Conservation (phyloP, 2,329 filamentous ascomycete genomes). For the Aspergillus sp. region DNA sequence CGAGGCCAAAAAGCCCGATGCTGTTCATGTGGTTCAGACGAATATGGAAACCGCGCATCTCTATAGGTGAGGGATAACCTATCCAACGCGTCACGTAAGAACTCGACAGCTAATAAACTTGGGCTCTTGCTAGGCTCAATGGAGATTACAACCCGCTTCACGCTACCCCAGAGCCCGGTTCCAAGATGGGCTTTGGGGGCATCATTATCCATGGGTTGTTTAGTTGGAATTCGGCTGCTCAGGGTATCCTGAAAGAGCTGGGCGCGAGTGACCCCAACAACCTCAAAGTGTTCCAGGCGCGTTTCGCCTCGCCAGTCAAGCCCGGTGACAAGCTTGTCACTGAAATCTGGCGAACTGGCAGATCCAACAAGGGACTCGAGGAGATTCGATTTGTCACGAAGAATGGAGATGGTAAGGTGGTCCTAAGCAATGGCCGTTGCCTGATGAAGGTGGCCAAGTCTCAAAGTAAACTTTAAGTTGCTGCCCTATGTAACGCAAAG, state of each 20-base stretch:
- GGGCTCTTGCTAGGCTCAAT: conserved; percentile 61
- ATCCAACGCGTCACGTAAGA: neutral
- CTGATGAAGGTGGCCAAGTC: conserved; percentile 65
- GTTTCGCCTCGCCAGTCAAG: conserved; percentile 81
- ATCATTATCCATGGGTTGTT: conserved; percentile 87
- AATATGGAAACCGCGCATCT: conserved; percentile 70
- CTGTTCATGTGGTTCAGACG: conserved; percentile 68
- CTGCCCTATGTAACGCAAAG: neutral
- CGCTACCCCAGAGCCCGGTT: conserved; percentile 78
- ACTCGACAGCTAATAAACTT: neutral
- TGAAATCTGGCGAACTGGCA: conserved; percentile 77
- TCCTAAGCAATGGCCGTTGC: conserved; percentile 82
- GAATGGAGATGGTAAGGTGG: conserved; percentile 78
- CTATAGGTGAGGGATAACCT: conserved; percentile 57
- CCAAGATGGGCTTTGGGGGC: conserved; percentile 88
- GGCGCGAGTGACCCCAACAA: conserved; percentile 77
- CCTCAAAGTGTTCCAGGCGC: conserved; percentile 82
- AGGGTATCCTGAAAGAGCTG: conserved; percentile 69
- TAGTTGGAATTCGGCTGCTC: conserved; percentile 78
- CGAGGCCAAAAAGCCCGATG: conserved; percentile 68
- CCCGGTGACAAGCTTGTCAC: conserved; percentile 80
- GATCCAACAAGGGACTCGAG: conserved; percentile 63
- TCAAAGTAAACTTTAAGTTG: conserved; percentile 63
- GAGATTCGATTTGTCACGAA: conserved; percentile 78
- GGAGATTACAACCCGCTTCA: conserved; percentile 95